phyloP scores from a whole-genome alignment of 2,329 filamentous ascomycete species.

The Aspergillus niger region DNA sequence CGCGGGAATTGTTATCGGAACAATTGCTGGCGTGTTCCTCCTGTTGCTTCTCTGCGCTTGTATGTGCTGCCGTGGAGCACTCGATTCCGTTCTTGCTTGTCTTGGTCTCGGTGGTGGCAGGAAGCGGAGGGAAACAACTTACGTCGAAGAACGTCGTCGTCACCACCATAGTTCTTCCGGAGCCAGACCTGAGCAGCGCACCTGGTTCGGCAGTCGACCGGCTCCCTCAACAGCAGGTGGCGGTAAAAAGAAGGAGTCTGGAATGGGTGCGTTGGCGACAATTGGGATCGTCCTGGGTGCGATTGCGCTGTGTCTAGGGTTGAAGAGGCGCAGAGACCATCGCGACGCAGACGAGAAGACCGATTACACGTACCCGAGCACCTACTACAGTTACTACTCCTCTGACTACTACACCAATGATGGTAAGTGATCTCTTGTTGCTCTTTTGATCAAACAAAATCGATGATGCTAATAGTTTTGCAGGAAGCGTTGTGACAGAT shows the following conservation, averaged over 20 bases:
- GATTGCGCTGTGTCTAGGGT: conserved; percentile 48
- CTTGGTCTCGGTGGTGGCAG: conserved; percentile 42
- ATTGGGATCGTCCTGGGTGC: conserved; percentile 47
- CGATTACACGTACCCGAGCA: conserved; percentile 41
- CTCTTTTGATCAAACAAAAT: no score
- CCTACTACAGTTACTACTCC: conserved; percentile 43
- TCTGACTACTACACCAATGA: conserved; percentile 43
- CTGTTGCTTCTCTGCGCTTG: conserved; percentile 49
- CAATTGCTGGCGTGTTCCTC: conserved; percentile 48
- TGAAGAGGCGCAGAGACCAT: conserved; percentile 44
- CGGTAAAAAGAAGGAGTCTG: conserved; percentile 39
- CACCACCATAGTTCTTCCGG: conserved; percentile 30
- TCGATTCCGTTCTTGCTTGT: conserved; percentile 45
- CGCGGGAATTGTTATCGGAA: conserved; percentile 54
- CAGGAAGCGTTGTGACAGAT: conserved; percentile 49
- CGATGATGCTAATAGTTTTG: conserved; percentile 16
- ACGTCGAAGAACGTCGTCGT: conserved; percentile 43
- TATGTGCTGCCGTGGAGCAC: conserved; percentile 44
- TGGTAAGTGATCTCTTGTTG: conserved; percentile 34
- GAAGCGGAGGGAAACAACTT: conserved; percentile 41
- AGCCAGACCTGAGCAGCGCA: conserved; percentile 32
- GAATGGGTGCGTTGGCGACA: conserved; percentile 42
- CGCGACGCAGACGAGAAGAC: conserved; percentile 41
- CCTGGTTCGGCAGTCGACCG: conserved; percentile 47
- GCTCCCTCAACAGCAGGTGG: conserved; percentile 30